Base-by-base conservation (phyloP, 805 yeast genomes). In the Wickerhamomyces bovis region DNA sequence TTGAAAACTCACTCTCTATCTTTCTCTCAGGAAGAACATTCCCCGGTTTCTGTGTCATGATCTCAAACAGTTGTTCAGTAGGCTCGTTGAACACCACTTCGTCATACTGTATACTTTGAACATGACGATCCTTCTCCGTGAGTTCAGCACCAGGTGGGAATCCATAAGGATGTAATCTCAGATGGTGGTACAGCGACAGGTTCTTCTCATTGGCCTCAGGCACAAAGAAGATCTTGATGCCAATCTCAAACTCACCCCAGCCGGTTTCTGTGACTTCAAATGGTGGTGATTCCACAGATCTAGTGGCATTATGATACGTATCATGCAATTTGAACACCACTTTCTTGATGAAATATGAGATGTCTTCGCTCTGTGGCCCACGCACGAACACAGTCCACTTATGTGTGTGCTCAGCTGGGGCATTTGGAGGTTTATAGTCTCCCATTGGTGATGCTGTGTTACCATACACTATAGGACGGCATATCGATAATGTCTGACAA, bases 161-260 rank as follows among this genome's bases (percentile, higher is more conserved):
- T 8, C 75, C 81, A 62, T 85, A 94, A 0, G 98, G 97, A 69
- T 94, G 99, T 30, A 94, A 73, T 63, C 90, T 88, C 56, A 94
- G 70, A 53, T 87, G 96, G 62, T 94, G 99, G 61, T 89, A 87
- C 43, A 94, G 71, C 38, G 82, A 85, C 41, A 94, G 69, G 64
- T 85, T 83, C 69, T 94, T 94, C 61, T 94, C 99, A 55, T 82
- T 83, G 15, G 95, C 83, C 26, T 87, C 95, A n/a, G 83, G 76
- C 35, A 81, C 83, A 64, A 94, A 94, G 63, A 83, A 90, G 16
- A 94, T 78, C 61, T 90, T 87, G 46, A 94, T 82, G 33, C 86
- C 79, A 51, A 94, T 85, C 60, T 94, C 99, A 66, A 94, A 94
- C 65, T 94, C 99, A 54, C 99, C 99, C 99, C 99, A 94, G 0